phyloP scores from a whole-genome alignment of 768 basidiomycete genomes.

The Agaricus subrufescens region DNA sequence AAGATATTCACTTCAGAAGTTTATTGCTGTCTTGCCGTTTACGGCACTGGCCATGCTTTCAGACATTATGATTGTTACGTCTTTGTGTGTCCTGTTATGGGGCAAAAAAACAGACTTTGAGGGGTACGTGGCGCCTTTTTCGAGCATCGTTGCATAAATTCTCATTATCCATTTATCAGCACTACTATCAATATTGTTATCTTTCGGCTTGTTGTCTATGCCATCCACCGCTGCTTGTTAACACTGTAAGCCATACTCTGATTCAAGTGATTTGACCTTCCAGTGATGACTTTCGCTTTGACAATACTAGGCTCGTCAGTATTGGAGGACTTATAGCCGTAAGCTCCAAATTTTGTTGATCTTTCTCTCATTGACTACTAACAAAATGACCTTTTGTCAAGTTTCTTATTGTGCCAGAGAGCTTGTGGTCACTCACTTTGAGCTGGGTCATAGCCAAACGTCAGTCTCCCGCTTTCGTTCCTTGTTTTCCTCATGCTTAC shows the following conservation, averaged over 20 bases:
- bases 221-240: constrained; percentile 45
- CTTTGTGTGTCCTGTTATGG: constrained; percentile 37
- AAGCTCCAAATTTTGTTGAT: constrained; percentile 4
- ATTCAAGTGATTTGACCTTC: background rate
- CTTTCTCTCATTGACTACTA: background rate
- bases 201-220: constrained; percentile 39
- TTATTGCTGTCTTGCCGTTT: constrained; percentile 38
- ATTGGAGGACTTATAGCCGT: constrained; percentile 34
- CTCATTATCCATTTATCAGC: constrained; percentile 16
- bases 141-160: background rate
- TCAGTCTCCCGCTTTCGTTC: constrained; percentile 15
- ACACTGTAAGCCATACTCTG: constrained; percentile 33
- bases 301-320: constrained; percentile 24
- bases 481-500: background rate
- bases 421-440: constrained; percentile 32
- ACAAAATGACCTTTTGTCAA: constrained; percentile 1
- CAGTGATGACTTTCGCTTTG: background rate
- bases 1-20: constrained; percentile 17
- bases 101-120: constrained; percentile 32
- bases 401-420: constrained; percentile 25
- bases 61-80: constrained; percentile 36
- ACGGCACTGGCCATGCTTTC: constrained; percentile 40
- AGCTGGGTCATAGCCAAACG: constrained; percentile 46
- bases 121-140: constrained; percentile 19
- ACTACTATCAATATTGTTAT: constrained; percentile 32